Conservation (phyloP, 352 stramenopile species). For the Phytophthora chlamydospora region DNA sequence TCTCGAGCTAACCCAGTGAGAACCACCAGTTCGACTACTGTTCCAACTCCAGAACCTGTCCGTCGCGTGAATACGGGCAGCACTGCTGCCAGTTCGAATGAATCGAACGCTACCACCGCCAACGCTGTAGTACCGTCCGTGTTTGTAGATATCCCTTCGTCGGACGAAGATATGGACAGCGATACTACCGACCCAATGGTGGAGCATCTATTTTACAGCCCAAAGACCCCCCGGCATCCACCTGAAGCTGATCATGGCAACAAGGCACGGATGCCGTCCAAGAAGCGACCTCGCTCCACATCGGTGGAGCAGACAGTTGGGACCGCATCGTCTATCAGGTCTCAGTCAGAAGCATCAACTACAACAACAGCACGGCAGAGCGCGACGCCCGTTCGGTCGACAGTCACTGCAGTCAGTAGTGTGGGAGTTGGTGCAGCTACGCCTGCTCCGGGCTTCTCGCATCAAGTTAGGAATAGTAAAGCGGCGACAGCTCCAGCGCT, state of each 20-base stretch:
- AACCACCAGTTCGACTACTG: background rate
- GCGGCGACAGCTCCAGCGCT: background rate
- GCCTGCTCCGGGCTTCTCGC: constrained; percentile 18
- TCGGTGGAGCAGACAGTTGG: constrained; percentile 15
- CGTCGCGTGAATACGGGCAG: constrained; percentile 7
- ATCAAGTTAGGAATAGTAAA: constrained; percentile 10
- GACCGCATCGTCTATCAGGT: background rate
- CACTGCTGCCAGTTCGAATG: background rate
- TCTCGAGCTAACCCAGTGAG: constrained; percentile 2
- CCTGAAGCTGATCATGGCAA: background rate
- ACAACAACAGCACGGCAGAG: background rate
- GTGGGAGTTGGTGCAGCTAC: background rate
- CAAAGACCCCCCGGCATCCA: constrained; percentile 54
- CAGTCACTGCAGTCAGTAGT: constrained; percentile 1
- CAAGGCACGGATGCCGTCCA: constrained; percentile 6
- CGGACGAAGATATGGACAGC: constrained; percentile 63
- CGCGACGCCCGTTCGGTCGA: background rate
- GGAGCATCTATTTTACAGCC: constrained; percentile 80
- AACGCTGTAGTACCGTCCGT: constrained; percentile 31
- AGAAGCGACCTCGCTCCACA: constrained; percentile 42
- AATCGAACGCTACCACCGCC: constrained; percentile 5
- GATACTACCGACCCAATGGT: constrained; percentile 78
- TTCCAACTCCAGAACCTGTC: constrained; percentile 5
- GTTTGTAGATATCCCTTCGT: constrained; percentile 68
- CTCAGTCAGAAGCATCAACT: background rate